These are phyloP conservation scores for Mortierella antarctica DNA, from an alignment of 192 early-diverging fungal genomes.

Conservation along the genomic window DNA sequence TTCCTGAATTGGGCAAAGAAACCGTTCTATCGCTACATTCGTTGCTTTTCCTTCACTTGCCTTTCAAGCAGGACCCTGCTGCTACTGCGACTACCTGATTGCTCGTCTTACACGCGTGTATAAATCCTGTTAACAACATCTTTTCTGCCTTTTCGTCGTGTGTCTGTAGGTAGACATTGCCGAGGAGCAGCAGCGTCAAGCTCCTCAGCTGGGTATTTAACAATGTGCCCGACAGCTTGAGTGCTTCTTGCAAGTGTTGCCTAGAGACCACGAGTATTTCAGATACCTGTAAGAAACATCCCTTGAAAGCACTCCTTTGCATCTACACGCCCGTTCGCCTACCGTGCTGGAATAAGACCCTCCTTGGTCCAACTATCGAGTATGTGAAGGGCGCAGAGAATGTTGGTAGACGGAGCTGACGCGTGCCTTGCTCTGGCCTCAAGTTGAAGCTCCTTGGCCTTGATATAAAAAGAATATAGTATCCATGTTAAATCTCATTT, in stretches of 20 bases:
- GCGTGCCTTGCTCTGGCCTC: constrained; percentile 25
- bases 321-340: background rate
- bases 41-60: constrained; percentile 9
- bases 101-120: constrained; percentile 37
- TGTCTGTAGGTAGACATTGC: constrained; percentile 47
- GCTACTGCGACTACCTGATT: constrained; percentile 35
- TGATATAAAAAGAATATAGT: background rate
- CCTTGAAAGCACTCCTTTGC: background rate
- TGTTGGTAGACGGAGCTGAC: constrained; percentile 10
- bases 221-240: constrained; percentile 41
- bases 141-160: constrained; percentile 62
- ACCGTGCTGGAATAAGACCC: constrained; percentile 39
- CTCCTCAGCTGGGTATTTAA: constrained; percentile 54
- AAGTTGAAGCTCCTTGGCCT: constrained; percentile 22
- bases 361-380: constrained; percentile 42
- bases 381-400: constrained; percentile 35
- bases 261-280: constrained; percentile 22
- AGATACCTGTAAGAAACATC: background rate
- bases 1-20: background rate
- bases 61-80: constrained; percentile 44
- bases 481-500: background rate
- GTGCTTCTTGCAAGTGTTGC: constrained; percentile 55
- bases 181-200: constrained; percentile 49
- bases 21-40: background rate
- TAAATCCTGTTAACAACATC: constrained; percentile 48